Percentiles rank a stretch among this genome's conserved stretches.
These are phyloP conservation scores for Acacia concinna DNA, from an alignment of 331 rosid species.

Conservation along the genomic window DNA sequence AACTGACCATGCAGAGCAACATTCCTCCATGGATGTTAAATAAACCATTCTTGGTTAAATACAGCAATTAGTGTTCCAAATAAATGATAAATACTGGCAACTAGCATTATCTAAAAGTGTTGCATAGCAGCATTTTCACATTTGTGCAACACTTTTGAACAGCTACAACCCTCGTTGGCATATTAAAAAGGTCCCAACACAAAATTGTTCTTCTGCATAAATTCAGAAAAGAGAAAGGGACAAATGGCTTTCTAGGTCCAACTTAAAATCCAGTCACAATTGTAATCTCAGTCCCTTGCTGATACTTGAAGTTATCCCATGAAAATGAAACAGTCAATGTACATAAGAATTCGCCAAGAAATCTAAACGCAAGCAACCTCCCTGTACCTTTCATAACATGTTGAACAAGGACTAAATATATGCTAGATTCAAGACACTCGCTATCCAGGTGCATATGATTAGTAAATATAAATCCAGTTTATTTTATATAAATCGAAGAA, in stretches of 20 bases:
- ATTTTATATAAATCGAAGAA: not conserved
- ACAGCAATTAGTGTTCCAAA: not conserved
- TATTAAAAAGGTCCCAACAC: not conserved
- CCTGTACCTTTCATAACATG: conserved; percentile 28
- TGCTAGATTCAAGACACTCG: conserved; percentile 28
- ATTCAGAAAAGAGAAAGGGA: not conserved
- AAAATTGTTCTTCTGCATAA: not conserved
- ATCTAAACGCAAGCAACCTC: conserved; percentile 21
- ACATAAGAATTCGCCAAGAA: conserved; percentile 5
- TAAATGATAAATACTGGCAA: not conserved
- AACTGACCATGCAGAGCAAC: not conserved
- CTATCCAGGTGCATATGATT: not conserved
- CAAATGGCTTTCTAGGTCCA: not conserved
- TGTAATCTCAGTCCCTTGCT: not conserved
- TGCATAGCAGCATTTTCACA: too few relatives aligned
- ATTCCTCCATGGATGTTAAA: not conserved
- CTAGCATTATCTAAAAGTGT: not conserved
- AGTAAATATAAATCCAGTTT: not conserved
- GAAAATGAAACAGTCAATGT: conserved; percentile 19
- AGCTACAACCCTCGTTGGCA: not conserved
- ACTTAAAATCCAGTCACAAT: not conserved
- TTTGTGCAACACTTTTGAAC: too few relatives aligned
- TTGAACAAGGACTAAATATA: conserved; percentile 4
- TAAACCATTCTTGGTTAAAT: not conserved
- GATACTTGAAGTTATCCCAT: not conserved